Evolutionary conservation across 2,329 filamentous ascomycete genomes (phyloP), one percentile per base, ranked within the genome.

Genomic region (Aspergillus thermomutatus): DNA sequence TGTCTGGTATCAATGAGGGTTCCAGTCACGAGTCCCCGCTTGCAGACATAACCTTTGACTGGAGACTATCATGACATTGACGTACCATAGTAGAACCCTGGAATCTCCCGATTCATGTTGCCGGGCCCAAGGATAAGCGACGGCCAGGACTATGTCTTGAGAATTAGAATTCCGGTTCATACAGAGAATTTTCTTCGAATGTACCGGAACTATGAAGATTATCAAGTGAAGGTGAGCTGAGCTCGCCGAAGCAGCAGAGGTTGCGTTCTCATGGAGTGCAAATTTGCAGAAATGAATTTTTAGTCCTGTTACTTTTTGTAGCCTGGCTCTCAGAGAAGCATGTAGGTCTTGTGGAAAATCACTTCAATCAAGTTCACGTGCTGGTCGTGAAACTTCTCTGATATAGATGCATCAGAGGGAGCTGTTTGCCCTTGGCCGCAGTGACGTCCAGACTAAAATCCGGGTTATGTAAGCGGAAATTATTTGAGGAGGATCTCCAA

Each of bases 71-170:
- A 45, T 46, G 21, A 46, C 23, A 21, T n/a, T n/a, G 17, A 61
- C 62, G 55, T 53, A 72, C 70, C 70, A 56, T 66, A 73, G 46
- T 71, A 73, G 47, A 70, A 72, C 2, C 70, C 70, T 3, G 70
- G 70, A 3, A 73, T 70, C 14, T 72, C 65, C 48, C 60, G 64
- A 50, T 65, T 66, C 69, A 72, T 72, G 25, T 19, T 60, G 55
- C 43, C 21, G 31, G 17, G 31, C 31, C 31, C 31, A 37, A 37
- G 31, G 7, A 17, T 45, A 31, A n/a, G 46, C 21, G 25, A 19
- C 23, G 14, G 23, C 27, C 46, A 48, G 23, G 14, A 17, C 31
- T 37, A 37, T 37, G 31, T 17, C 31, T 17, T 37, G 17, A 37
- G 14, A 17, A 37, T 37, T 37, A 37, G 31, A 14, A 37, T 14